phyloP scores from a whole-genome alignment of 495 filamentous ascomycete genomes.

The Choiromyces venosus region DNA sequence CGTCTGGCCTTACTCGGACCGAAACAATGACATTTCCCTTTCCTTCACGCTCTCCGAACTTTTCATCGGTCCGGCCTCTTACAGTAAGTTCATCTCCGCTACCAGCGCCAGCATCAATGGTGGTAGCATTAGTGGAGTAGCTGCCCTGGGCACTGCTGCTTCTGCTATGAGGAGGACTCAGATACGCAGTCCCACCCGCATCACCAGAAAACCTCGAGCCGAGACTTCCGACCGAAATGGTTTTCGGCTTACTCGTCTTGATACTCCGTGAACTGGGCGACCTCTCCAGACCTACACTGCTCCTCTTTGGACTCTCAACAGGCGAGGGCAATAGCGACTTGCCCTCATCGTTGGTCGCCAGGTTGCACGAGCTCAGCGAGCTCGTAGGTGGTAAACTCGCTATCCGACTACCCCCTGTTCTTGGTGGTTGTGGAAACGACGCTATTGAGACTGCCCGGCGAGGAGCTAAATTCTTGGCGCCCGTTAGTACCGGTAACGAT shows the following conservation, averaged over 20 bases:
- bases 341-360: neutral
- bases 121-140: constrained; percentile 41
- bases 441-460: constrained; percentile 38
- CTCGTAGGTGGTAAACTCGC: constrained; percentile 29
- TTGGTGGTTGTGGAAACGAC: constrained; percentile 40
- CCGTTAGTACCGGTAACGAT: constrained; percentile 25
- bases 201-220: constrained; percentile 15
- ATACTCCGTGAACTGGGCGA: constrained; percentile 8
- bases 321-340: neutral
- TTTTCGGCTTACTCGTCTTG: constrained; percentile 15
- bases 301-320: neutral
- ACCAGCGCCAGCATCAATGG: constrained; percentile 27
- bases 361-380: constrained; percentile 1
- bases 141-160: constrained; percentile 42
- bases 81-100: constrained; percentile 22
- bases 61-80: constrained; percentile 40
- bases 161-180: constrained; percentile 37
- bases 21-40: constrained; percentile 97
- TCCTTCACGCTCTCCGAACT: constrained; percentile 53
- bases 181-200: constrained; percentile 29
- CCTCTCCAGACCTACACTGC: constrained; percentile 25
- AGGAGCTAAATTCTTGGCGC: constrained; percentile 14
- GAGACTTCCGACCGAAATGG: constrained; percentile 15
- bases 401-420: constrained; percentile 20
- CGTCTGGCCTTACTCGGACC: constrained; percentile 84